A percentile compares a stretch with the other conserved stretches of the same genome.
These are phyloP conservation scores for Cryptosporidium viatorum DNA, from an alignment of 169 alveolate species.

Conservation along the genomic window DNA sequence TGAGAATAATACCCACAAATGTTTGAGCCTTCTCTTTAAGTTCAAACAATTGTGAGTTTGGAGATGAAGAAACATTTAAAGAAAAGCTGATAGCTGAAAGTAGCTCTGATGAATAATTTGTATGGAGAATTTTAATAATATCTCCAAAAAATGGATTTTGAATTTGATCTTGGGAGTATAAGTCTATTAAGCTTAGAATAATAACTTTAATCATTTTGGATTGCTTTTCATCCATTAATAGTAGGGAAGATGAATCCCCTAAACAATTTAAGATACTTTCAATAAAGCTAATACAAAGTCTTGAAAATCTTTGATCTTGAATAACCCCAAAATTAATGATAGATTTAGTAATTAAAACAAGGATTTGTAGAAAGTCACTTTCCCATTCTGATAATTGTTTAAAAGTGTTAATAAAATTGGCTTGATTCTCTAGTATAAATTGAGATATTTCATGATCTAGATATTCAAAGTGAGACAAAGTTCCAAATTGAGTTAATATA, in stretches of 20 bases:
- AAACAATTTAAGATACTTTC: not conserved
- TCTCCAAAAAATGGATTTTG: not conserved
- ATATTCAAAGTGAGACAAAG: not conserved
- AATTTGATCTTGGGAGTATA: constrained; percentile 11
- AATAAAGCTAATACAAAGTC: not conserved
- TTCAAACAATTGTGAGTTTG: not conserved
- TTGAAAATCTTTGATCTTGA: not conserved
- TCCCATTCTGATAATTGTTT: constrained; percentile 37
- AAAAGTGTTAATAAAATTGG: not conserved
- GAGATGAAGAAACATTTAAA: constrained; percentile 1
- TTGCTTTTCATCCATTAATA: constrained; percentile 7
- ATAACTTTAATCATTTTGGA: constrained; percentile 12
- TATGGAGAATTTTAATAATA: not conserved
- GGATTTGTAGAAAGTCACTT: constrained; percentile 25
- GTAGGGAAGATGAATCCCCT: not conserved
- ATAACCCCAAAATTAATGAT: constrained; percentile 23
- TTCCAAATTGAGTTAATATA: constrained; percentile 4
- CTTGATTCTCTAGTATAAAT: not conserved
- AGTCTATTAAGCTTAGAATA: constrained; percentile 3
- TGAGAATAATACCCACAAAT: constrained; percentile 11
- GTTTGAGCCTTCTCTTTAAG: constrained; percentile 14
- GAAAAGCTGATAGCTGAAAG: constrained; percentile 38
- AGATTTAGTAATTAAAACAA: constrained; percentile 26
- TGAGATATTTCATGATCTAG: constrained; percentile 5
- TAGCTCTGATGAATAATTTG: constrained; percentile 23